Conservation (phyloP, 257 asterid species). For the Perilla frutescens region DNA sequence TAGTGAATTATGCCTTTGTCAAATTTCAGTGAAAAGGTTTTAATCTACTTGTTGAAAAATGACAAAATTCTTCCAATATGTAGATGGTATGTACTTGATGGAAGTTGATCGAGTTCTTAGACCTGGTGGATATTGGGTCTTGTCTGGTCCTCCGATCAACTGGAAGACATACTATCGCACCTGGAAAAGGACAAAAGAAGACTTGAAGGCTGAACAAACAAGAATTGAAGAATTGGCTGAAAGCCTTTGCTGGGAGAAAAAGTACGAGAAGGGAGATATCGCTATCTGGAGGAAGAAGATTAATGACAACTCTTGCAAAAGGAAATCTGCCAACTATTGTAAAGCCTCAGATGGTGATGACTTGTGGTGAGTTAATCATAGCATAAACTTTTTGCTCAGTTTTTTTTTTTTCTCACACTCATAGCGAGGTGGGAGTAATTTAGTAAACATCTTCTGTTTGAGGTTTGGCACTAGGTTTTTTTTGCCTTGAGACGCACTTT, state of each 20-base stretch:
- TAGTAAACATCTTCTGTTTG: no score
- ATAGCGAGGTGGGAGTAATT: background rate
- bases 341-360: conserved; percentile 61
- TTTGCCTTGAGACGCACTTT: no score
- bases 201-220: conserved; percentile 77
- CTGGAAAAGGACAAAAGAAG: conserved; percentile 87
- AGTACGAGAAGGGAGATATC: conserved; percentile 88
- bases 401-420: background rate
- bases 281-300: conserved; percentile 79
- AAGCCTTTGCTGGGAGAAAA: conserved; percentile 95
- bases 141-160: conserved; percentile 96
- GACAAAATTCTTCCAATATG: conserved; percentile 22
- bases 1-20: background rate
- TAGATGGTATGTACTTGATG: conserved; percentile 82
- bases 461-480: no score
- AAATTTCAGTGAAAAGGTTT: background rate
- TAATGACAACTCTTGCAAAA: conserved; percentile 63
- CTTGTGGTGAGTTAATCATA: conserved; percentile 68
- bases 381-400: background rate
- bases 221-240: conserved; percentile 84
- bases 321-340: conserved; percentile 60
- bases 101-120: conserved; percentile 94
- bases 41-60: conserved; percentile 12
- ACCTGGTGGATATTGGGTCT: conserved; percentile 95
- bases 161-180: conserved; percentile 83